Evolutionary conservation across 331 rosid species (phyloP), one percentile per base, ranked within the genome.

Genomic region (Ulmus americana): DNA sequence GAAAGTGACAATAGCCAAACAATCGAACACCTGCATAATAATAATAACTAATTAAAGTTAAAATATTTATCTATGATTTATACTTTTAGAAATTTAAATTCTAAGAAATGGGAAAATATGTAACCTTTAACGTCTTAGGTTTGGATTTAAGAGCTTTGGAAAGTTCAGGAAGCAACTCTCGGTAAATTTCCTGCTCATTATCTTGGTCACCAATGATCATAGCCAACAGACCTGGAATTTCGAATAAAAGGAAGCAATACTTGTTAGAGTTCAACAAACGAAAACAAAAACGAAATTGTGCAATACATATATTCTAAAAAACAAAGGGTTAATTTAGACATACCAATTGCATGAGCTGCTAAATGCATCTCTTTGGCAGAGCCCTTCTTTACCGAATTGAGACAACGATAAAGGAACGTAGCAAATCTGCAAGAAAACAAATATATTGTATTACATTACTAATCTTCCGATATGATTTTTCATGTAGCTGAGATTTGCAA

Each of bases 1-100:
- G 71, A 67, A 79, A 18, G 69, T 61, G 12, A 67, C 50, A 28
- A 79, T 58, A 40, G 80, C 77, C 70, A 74, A 55, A 20, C 74
- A 74, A 16, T 79, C 63, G 47, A 79, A 57, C 6, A 67, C 46
- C 80, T 74, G 70, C 64, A 64, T 3, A 15, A 77, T 43, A 62
- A 22, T 46, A 53, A 28, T 28, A 28, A 28, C 35, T 2, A 28
- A 28, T 28, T 28, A 28, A 28, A 28, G 35, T 28, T 1, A 1
- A 5, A 60, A 13, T 6, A 28, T 13, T 7, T 0, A 16, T 12
- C 55, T 39, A 12, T 45, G 44, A 61, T 45, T 52, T 45, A 61
- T 40, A 55, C 3, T 0, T 10, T 10, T 56, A 28, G 35, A 56
- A 28, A 45, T 18, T 44, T 11, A 43, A 42, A 15, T 55, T 16